These are phyloP conservation scores for Papiliotrema nemorosa DNA, from an alignment of 1,284 basidiomycete genomes.

Conservation along the genomic window DNA sequence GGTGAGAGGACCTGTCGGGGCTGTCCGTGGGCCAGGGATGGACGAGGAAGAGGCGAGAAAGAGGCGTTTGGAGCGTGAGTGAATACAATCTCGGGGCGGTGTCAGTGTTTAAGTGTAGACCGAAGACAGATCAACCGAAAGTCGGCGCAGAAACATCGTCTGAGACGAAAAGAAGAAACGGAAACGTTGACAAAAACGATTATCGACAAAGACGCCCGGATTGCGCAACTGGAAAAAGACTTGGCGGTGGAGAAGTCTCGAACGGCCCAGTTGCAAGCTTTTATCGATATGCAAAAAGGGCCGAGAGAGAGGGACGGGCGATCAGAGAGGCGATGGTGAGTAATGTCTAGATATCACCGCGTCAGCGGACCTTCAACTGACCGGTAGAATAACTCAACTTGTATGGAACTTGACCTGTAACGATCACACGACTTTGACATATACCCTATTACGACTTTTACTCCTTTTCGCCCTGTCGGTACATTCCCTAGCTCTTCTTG, in stretches of 20 bases:
- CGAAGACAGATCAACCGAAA: constrained; percentile 33
- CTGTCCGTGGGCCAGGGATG: neutral
- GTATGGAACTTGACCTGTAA: too few species aligned
- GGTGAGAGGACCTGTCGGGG: neutral
- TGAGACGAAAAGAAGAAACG: constrained; percentile 23
- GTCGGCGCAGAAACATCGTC: constrained; percentile 37
- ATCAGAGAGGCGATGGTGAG: neutral
- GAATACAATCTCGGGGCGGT: neutral
- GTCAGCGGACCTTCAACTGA: too few species aligned
- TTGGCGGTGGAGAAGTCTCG: constrained; percentile 28
- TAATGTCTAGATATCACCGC: too few species aligned
- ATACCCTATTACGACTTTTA: too few species aligned
- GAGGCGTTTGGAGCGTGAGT: constrained; percentile 13
- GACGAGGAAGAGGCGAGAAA: neutral
- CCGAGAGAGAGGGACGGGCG: neutral
- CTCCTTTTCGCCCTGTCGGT: too few species aligned
- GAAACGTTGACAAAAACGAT: constrained; percentile 16
- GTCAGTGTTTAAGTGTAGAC: constrained; percentile 9
- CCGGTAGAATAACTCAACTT: too few species aligned
- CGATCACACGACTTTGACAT: too few species aligned
- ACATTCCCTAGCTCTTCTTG: too few species aligned
- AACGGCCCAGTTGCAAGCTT: constrained; percentile 14
- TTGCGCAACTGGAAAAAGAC: constrained; percentile 22
- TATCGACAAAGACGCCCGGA: constrained; percentile 16
- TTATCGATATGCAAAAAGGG: constrained; percentile 6